These are phyloP conservation scores for Baudoinia panamericana DNA, from an alignment of 495 filamentous ascomycete species.

Conservation along the genomic window DNA sequence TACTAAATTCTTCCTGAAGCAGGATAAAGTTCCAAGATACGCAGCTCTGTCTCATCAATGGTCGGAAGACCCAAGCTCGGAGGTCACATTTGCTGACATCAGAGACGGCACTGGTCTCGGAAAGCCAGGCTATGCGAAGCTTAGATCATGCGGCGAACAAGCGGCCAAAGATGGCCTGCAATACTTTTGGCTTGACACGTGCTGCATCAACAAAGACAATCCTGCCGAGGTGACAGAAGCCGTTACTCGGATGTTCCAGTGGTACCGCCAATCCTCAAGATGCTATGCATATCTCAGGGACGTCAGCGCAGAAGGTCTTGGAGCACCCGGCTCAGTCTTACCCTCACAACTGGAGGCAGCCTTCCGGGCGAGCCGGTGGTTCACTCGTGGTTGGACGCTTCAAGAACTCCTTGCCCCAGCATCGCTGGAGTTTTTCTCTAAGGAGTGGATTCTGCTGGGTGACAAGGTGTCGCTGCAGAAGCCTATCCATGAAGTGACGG, in stretches of 20 bases:
- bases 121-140: slow-evolving; percentile 1
- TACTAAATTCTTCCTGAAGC: too few species aligned
- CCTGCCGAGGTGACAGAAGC: slow-evolving; percentile 11
- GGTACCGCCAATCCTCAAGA: slow-evolving; percentile 9
- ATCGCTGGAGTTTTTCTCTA: slow-evolving; percentile 7
- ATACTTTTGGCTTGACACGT: slow-evolving; percentile 19
- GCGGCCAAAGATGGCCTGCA: slow-evolving; percentile 8
- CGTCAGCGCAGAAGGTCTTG: too few species aligned
- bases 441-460: slow-evolving; percentile 1
- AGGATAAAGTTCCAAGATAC: too few species aligned
- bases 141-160: slow-evolving; percentile 1
- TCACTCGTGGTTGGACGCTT: slow-evolving; percentile 6
- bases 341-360: background rate
- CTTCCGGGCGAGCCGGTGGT: slow-evolving; percentile 9
- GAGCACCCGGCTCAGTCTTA: background rate
- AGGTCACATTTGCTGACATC: background rate
- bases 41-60: slow-evolving; percentile 2
- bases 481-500: background rate
- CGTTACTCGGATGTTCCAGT: slow-evolving; percentile 18
- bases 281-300: slow-evolving; percentile 18
- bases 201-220: slow-evolving; percentile 17
- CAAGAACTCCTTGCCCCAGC: slow-evolving; percentile 13
- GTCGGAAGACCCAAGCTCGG: background rate
- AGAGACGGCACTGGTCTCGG: background rate
- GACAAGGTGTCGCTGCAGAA: slow-evolving; percentile 2